Conservation (phyloP, 805 yeast genomes). For the Komagataella pastoris region DNA sequence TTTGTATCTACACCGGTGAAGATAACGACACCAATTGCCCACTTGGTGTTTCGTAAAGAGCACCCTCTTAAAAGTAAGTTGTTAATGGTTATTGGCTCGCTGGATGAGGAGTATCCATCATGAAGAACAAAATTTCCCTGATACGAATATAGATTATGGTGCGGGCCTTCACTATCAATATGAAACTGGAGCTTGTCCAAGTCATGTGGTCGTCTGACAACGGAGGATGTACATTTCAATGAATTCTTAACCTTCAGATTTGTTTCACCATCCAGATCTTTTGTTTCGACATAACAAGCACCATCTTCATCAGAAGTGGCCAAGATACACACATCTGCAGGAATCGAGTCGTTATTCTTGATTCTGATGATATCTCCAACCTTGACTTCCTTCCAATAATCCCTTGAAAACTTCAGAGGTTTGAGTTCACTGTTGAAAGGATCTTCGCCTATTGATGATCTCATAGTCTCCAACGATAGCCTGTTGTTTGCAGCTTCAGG, state of each 20-base stretch:
- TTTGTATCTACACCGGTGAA: conserved; percentile 75
- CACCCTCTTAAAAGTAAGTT: conserved; percentile 67
- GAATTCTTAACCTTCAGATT: conserved; percentile 70
- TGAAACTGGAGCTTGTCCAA: conserved; percentile 40
- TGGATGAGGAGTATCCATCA: conserved; percentile 20
- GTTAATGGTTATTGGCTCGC: conserved; percentile 56
- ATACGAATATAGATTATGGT: conserved; percentile 61
- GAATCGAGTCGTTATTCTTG: conserved; percentile 60
- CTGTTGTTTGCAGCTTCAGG: conserved; percentile 9
- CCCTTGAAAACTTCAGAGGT: conserved; percentile 20
- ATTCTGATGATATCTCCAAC: conserved; percentile 67
- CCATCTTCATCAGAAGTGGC: conserved; percentile 62
- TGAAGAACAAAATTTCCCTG: conserved; percentile 44
- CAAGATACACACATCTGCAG: conserved; percentile 60
- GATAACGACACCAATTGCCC: conserved; percentile 68
- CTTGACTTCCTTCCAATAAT: conserved; percentile 58
- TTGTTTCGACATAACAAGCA: conserved; percentile 62
- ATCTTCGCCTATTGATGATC: conserved; percentile 10
- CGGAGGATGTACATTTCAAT: conserved; percentile 35
- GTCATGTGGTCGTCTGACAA: conserved; percentile 32
- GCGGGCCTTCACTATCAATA: conserved; percentile 79
- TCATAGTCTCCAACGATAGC: conserved; percentile 13
- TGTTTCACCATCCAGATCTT: conserved; percentile 73
- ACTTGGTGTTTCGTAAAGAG: conserved; percentile 65
- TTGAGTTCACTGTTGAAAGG: neutral